Base-by-base conservation (phyloP, 2,329 filamentous ascomycete species). In the Ophiocordyceps unilateralis region DNA sequence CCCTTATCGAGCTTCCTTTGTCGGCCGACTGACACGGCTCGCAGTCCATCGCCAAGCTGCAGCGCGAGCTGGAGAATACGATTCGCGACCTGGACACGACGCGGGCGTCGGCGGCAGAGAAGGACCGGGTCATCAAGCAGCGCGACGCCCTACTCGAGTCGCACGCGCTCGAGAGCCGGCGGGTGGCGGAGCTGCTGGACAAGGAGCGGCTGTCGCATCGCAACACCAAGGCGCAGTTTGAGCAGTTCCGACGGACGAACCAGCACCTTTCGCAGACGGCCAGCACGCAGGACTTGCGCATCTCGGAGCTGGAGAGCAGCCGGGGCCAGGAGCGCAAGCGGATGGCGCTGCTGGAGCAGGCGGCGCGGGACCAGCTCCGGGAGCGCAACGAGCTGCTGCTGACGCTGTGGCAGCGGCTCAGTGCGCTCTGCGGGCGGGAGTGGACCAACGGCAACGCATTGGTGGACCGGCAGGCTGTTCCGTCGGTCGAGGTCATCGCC, bases 361-460 rank as follows among this genome's bases (percentile, higher is more conserved):
- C 80, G 45, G 83, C 85, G 61, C 83, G 82, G 51, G 88, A 95
- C 42, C 87, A 96, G 62, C 72, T 96, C 34, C 74, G 73, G 38
- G 91, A 96, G 62, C 80, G 91, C 44, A 95, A 96, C 62, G 82
- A 84, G 46, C 68, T 98, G 42, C 71, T 96, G 17, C 74, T 95
- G 20, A 72, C 78, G n/a, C 67, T 96, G 5, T 98, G 91, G 91
- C 89, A 89, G 48, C 76, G 83, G 39, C 71, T 98, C 9, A 88
- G 85, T 4, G 72, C 76, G 0, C 71, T 96, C 38, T 96, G 91
- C 53, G 91, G 91, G 11, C 74, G 78, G 0, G 91, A 96, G 55
- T 98, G 91, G 89, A 77, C 83, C 5, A 83, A 94, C 58, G 78
- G 81, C 53, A 88, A 96, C 59, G 82, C 81, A 44, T 75, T 94